A percentile compares a stretch with the other conserved stretches of the same genome.
Conservation (phyloP, 495 filamentous ascomycete species). For the Mytilinidion resinicola region DNA sequence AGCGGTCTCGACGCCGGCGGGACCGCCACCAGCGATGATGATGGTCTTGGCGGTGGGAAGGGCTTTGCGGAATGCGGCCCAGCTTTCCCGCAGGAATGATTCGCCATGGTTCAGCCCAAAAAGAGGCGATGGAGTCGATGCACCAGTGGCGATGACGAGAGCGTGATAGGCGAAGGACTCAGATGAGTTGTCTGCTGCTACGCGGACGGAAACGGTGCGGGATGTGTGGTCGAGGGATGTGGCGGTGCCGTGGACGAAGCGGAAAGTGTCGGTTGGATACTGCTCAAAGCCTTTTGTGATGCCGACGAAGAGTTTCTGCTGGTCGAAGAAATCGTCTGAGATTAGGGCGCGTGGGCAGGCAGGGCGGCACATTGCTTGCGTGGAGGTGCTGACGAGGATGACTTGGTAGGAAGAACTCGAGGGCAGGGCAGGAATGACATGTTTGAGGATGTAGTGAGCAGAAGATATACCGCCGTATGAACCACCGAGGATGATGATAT, state of each 20-base stretch:
- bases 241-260: constrained; percentile 51
- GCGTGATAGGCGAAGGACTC: constrained; percentile 15
- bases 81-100: constrained; percentile 27
- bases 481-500: constrained; percentile 58
- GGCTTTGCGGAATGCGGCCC: constrained; percentile 37
- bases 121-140: constrained; percentile 11
- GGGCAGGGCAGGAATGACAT: constrained; percentile 36
- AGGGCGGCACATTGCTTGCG: constrained; percentile 46
- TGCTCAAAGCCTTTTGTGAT: constrained; percentile 48
- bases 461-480: constrained; percentile 50
- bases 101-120: constrained; percentile 14
- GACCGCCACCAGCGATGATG: constrained; percentile 55
- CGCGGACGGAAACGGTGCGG: constrained; percentile 21
- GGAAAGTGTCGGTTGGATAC: constrained; percentile 45
- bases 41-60: constrained; percentile 54
- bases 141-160: constrained; percentile 22
- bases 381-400: constrained; percentile 49
- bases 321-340: constrained; percentile 39
- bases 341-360: constrained; percentile 45
- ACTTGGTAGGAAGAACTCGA: constrained; percentile 39
- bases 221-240: constrained; percentile 40
- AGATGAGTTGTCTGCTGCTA: not conserved
- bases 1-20: constrained; percentile 55
- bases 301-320: constrained; percentile 43
- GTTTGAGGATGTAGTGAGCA: constrained; percentile 54